phyloP scores from a whole-genome alignment of 345 rosid species.

The Pugionium cornutum region DNA sequence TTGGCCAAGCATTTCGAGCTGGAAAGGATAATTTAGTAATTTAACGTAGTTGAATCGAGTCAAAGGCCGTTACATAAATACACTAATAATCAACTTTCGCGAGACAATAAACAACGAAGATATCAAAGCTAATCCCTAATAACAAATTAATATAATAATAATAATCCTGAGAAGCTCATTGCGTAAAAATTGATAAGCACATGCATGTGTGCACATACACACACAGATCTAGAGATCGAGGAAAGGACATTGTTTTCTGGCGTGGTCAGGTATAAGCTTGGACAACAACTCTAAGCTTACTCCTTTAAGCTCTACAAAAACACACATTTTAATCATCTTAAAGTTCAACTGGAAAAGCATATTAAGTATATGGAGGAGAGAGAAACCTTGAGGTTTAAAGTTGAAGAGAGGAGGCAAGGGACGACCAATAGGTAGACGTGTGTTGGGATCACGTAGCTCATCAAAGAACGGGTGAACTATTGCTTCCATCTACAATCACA shows the following conservation, averaged over 20 bases:
- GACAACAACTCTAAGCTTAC: slow-evolving; percentile 45
- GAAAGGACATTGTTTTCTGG: slow-evolving; percentile 41
- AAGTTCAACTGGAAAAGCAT: neutral
- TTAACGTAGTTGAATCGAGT: neutral
- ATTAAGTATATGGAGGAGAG: neutral
- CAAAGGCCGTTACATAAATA: slow-evolving; percentile 20
- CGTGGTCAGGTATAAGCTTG: slow-evolving; percentile 51
- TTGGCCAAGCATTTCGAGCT: too few relatives aligned
- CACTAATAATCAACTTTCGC: slow-evolving; percentile 1
- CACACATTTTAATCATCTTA: neutral
- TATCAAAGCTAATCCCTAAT: neutral
- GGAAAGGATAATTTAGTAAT: neutral
- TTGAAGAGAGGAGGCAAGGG: slow-evolving; percentile 72
- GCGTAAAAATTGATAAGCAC: too few relatives aligned
- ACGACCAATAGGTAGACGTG: slow-evolving; percentile 76
- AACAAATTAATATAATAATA: neutral
- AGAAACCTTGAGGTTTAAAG: slow-evolving; percentile 46
- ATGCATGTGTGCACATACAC: too few relatives aligned
- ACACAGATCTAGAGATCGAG: slow-evolving; percentile 21
- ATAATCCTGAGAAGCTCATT: too few relatives aligned
- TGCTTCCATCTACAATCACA: slow-evolving; percentile 42
- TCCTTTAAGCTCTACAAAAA: slow-evolving; percentile 51
- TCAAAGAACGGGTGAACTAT: slow-evolving; percentile 78
- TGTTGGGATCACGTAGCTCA: slow-evolving; percentile 73
- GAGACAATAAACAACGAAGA: slow-evolving; percentile 12